Conservation (phyloP, 1,139 yeast species). For the Suhomyces yuchorum region DNA sequence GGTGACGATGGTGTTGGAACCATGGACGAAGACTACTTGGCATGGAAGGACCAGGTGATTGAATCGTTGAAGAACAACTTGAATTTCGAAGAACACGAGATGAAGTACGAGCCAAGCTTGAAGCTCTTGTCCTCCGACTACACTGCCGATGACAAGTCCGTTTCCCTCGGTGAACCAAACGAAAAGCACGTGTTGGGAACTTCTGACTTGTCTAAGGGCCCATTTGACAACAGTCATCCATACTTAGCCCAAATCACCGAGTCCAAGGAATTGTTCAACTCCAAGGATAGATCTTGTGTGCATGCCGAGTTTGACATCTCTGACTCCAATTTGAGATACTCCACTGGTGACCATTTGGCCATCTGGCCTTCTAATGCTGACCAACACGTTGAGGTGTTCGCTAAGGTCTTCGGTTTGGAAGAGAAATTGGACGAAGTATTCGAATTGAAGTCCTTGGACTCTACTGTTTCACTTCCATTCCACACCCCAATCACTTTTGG, state of each 20-base stretch:
- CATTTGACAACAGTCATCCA: conserved; percentile 84
- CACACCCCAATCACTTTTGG: conserved; percentile 92
- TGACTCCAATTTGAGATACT: conserved; percentile 72
- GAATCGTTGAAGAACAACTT: conserved; percentile 67
- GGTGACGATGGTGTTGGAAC: conserved; percentile 97
- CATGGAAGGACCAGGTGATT: conserved; percentile 85
- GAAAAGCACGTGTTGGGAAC: conserved; percentile 54
- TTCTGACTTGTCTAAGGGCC: conserved; percentile 59
- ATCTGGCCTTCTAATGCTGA: conserved; percentile 90
- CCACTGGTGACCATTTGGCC: conserved; percentile 96
- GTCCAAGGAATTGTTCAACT: conserved; percentile 71
- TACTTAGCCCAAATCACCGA: conserved; percentile 67
- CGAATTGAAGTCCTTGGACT: conserved; percentile 69
- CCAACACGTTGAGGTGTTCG: conserved; percentile 67
- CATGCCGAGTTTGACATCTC: conserved; percentile 88
- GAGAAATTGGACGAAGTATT: conserved; percentile 59
- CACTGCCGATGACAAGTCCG: conserved; percentile 39
- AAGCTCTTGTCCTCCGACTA: conserved; percentile 42
- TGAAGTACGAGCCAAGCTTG: conserved; percentile 74
- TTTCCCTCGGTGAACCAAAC: conserved; percentile 87
- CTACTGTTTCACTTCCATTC: conserved; percentile 72
- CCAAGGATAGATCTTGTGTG: conserved; percentile 73
- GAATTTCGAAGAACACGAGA: conserved; percentile 73
- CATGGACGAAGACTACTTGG: conserved; percentile 89
- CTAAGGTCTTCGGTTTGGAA: conserved; percentile 62